Base-by-base conservation (phyloP, 192 early-diverging fungal species). In the Umbelopsis ramanniana region DNA sequence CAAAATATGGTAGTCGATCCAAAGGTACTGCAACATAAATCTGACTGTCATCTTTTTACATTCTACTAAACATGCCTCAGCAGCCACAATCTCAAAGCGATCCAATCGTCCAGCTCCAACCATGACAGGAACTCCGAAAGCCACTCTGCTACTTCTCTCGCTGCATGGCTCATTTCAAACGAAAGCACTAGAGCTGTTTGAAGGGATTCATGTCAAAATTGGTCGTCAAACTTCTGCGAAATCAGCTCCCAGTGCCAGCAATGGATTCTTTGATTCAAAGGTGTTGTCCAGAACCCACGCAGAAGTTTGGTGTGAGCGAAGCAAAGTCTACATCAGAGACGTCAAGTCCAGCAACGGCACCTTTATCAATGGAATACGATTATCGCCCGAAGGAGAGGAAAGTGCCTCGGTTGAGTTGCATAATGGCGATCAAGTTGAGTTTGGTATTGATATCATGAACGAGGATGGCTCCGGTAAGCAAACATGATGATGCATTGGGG, bases 191-290 rank as follows among this genome's bases (percentile, higher is more conserved):
- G 88, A 89, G 35, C 74, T 93, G 29, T 79, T 74, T 26, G 84
- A 85, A 9, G 76, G 76, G 0, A 46, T 57, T 19, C 79, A 84
- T 3, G 72, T 92, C 71, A 89, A 86, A 72, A 88, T 94, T 73
- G 93, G 93, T 3, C 76, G 93, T 17, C 92, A 92, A 68, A 86
- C 91, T 0, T 86, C 73, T 45, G 76, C 85, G 46, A 90, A 91
- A 48, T 86, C 87, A 12, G 68, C 74, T 0, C 92, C 93, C 12
- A 82, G 84, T 35, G 74, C 87, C 6, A 73, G 68, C 29, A 95
- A 95, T 77, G 93, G 93, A 0, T 89, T 89, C 54, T 95, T 94
- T 83, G 93, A 95, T 74, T 88, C 91, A 50, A 95, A 94, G 76
- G 93, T 95, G 8, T 76, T 95, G 22, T 89, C 87, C 37, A 80